Evolutionary conservation across 2,329 filamentous ascomycete genomes (phyloP).

Genomic region (Monosporascus sp.): DNA sequence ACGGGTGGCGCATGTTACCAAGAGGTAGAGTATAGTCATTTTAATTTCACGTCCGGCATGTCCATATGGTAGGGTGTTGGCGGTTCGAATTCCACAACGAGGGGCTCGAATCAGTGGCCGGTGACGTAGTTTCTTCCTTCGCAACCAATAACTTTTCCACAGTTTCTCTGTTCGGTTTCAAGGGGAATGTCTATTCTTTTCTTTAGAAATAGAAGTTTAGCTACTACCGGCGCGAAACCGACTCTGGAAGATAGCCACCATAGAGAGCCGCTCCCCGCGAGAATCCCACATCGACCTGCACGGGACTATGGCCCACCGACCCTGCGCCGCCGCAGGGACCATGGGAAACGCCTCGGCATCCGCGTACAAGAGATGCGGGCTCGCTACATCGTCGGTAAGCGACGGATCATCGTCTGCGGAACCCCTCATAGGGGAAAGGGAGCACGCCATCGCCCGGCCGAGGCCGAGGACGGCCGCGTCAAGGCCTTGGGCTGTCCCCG

Average conservation of each 20-base stretch:
- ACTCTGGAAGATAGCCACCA: not conserved
- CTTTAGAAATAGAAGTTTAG: no score
- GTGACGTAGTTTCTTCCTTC: no score
- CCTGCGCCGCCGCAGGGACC: not conserved
- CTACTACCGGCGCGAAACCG: not conserved
- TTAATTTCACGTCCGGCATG: no score
- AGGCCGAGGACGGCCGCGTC: conserved; percentile 1
- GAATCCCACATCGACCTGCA: not conserved
- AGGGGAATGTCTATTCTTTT: no score
- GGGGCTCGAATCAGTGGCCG: no score
- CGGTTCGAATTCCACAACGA: no score
- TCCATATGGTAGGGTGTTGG: no score
- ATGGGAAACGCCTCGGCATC: not conserved
- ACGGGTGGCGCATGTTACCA: no score
- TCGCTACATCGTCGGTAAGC: not conserved
- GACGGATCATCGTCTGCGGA: not conserved
- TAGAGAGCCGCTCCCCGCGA: not conserved
- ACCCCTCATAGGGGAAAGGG: not conserved
- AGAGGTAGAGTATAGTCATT: no score
- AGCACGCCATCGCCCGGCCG: not conserved
- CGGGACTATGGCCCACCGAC: not conserved
- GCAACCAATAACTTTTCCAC: no score
- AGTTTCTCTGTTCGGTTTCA: no score
- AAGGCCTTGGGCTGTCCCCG: not conserved
- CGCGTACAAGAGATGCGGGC: conserved; percentile 1